Evolutionary conservation across 345 rosid genomes (phyloP).

Genomic region (Tarenaya hassleriana): DNA sequence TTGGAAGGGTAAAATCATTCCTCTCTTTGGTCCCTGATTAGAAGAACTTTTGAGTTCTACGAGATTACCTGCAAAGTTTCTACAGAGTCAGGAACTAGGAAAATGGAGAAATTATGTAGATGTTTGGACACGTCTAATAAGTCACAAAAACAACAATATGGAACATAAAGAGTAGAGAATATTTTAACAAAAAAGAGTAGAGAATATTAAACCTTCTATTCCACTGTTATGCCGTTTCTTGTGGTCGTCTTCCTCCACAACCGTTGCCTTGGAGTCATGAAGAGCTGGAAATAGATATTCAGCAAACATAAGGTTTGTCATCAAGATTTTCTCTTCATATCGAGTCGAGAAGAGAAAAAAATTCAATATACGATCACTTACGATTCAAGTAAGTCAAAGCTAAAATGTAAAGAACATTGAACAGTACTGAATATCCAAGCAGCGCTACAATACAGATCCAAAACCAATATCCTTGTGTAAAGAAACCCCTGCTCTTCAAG

Average conservation of each 20-base stretch:
- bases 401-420: constrained; percentile 59
- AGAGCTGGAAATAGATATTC: constrained; percentile 46
- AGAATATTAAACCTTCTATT: constrained; percentile 41
- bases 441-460: constrained; percentile 80
- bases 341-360: not conserved
- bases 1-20: constrained; percentile 88
- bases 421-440: constrained; percentile 62
- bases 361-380: constrained; percentile 33
- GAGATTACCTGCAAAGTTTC: constrained; percentile 32
- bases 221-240: constrained; percentile 19
- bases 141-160: too few relatives aligned
- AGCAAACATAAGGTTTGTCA: too few relatives aligned
- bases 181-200: not conserved
- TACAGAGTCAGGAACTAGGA: constrained; percentile 14
- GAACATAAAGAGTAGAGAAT: too few relatives aligned
- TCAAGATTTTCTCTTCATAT: not conserved
- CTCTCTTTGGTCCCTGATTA: constrained; percentile 35
- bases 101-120: not conserved
- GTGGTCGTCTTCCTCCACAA: constrained; percentile 39
- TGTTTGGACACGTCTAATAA: not conserved
- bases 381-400: constrained; percentile 75
- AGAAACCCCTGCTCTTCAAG: constrained; percentile 60
- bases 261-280: constrained; percentile 45
- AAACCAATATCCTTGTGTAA: constrained; percentile 58
- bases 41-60: constrained; percentile 26